phyloP scores from a whole-genome alignment of 352 stramenopile species.

The Phytophthora hibernalis region DNA sequence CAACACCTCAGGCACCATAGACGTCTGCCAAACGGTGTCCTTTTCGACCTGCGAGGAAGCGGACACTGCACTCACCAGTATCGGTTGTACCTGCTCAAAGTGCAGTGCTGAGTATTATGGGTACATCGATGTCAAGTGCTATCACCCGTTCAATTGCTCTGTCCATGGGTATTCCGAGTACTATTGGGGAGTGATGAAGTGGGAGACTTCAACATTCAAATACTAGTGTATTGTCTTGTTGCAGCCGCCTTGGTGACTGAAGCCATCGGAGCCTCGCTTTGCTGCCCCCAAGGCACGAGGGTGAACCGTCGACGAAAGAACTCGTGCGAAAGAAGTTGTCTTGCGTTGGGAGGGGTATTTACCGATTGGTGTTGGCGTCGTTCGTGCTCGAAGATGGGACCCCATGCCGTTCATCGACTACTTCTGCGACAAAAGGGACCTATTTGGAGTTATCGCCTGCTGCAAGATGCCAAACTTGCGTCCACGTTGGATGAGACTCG shows the following conservation, averaged over 20 bases:
- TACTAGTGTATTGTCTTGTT: background rate
- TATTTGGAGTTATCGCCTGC: conserved; percentile 22
- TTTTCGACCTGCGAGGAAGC: background rate
- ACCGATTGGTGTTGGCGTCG: background rate
- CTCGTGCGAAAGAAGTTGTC: background rate
- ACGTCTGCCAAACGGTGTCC: background rate
- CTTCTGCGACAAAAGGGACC: conserved; percentile 25
- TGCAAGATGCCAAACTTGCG: conserved; percentile 8
- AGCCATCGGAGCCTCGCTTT: background rate
- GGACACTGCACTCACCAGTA: background rate
- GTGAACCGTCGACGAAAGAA: background rate
- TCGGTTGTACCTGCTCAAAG: background rate
- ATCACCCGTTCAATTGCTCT: conserved; percentile 1
- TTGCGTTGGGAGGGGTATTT: background rate
- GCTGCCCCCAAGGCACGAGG: background rate
- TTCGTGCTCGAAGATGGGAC: conserved; percentile 19
- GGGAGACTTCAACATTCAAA: background rate
- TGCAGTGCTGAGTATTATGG: background rate
- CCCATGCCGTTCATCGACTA: conserved; percentile 14
- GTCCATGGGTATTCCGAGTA: background rate
- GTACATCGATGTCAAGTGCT: background rate
- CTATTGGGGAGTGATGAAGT: background rate
- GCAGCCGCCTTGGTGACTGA: background rate
- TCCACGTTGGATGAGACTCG: background rate
- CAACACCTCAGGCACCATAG: background rate